Conservation (phyloP, 2,329 filamentous ascomycete species). For the Fusarium albidum region DNA sequence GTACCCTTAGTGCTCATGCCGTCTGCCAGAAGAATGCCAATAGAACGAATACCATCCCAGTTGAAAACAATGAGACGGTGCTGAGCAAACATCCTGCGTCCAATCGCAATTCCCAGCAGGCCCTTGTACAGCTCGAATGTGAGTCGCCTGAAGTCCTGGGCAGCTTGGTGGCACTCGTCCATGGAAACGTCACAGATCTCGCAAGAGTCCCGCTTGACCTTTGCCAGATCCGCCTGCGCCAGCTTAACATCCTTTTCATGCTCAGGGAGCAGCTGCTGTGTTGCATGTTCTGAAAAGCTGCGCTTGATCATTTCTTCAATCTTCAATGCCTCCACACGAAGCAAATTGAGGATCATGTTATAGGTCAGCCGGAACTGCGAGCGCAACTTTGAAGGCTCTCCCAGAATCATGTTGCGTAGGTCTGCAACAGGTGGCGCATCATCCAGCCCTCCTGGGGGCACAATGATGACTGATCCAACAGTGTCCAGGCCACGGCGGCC, state of each 20-base stretch:
- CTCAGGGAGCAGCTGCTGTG: conserved; percentile 90
- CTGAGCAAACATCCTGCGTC: conserved; percentile 78
- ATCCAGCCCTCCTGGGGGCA: conserved; percentile 78
- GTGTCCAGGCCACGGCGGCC: conserved; percentile 91
- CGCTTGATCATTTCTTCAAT: conserved; percentile 99
- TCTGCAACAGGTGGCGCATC: conserved; percentile 88
- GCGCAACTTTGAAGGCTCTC: conserved; percentile 91
- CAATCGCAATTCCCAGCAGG: conserved; percentile 81
- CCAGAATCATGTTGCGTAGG: conserved; percentile 92
- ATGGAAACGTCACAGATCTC: conserved; percentile 82
- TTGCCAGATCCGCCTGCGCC: conserved; percentile 89
- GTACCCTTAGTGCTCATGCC: conserved; percentile 70
- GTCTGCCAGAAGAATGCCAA: conserved; percentile 81
- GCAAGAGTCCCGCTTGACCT: conserved; percentile 87
- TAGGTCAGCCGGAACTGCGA: conserved; percentile 98
- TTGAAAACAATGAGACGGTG: conserved; percentile 86
- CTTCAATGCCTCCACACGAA: conserved; percentile 94
- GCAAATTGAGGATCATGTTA: conserved; percentile 98
- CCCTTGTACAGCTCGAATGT: conserved; percentile 82
- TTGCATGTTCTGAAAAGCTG: conserved; percentile 98
- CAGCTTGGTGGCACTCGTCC: conserved; percentile 81
- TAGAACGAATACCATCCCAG: conserved; percentile 82
- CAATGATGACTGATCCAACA: conserved; percentile 94
- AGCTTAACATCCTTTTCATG: conserved; percentile 94
- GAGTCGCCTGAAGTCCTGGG: conserved; percentile 81